Evolutionary conservation across 257 asterid genomes (phyloP).

Genomic region (Anisodus acutangulus): DNA sequence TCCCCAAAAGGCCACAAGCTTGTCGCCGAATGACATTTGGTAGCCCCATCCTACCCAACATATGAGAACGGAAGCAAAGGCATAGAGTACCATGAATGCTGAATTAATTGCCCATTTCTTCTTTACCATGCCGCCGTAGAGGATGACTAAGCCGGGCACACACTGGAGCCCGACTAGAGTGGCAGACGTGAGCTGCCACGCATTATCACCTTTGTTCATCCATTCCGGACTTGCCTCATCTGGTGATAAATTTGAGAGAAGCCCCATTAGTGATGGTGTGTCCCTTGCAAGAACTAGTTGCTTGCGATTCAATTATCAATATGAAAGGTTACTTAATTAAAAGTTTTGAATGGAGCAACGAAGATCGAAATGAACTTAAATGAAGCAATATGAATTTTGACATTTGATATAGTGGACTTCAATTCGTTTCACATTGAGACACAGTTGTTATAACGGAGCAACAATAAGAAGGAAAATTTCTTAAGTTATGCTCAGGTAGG

Average conservation of each 20-base stretch:
- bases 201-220: slow-evolving; percentile 70
- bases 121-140: slow-evolving; percentile 58
- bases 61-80: slow-evolving; percentile 51
- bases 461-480: neutral
- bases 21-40: slow-evolving; percentile 53
- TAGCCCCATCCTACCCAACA: slow-evolving; percentile 71
- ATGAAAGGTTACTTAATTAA: neutral
- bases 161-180: slow-evolving; percentile 63
- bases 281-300: neutral
- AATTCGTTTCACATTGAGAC: neutral
- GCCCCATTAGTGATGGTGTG: neutral
- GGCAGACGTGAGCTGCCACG: slow-evolving; percentile 68
- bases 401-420: neutral
- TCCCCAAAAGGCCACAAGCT: slow-evolving; percentile 46
- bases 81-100: slow-evolving; percentile 59
- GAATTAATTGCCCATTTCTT: slow-evolving; percentile 65
- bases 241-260: slow-evolving; percentile 43
- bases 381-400: neutral
- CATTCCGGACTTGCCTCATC: slow-evolving; percentile 57
- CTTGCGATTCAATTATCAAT: neutral
- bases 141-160: slow-evolving; percentile 57
- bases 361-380: neutral
- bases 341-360: neutral
- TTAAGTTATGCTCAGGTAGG: neutral
- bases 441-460: neutral